Conservation (phyloP, 140 eudicot species). For the Flaveria floridana region DNA sequence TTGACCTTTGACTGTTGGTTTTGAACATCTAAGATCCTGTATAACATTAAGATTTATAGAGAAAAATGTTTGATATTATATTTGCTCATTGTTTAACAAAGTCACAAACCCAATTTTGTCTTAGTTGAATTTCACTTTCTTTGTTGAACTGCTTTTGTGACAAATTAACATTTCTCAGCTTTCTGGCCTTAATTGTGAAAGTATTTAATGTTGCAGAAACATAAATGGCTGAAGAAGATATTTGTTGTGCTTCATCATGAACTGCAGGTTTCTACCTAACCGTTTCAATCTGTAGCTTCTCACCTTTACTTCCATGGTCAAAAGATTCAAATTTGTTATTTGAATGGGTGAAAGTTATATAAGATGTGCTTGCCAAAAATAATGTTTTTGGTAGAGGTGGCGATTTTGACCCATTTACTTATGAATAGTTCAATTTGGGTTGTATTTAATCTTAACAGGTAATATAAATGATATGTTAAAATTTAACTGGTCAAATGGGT, state of each 20-base stretch:
- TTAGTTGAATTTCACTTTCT: neutral
- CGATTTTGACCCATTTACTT: neutral
- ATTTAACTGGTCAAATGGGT: too few species aligned
- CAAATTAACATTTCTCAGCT: neutral
- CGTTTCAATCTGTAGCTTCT: neutral
- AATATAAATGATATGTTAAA: too few species aligned
- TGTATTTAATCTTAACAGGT: too few species aligned
- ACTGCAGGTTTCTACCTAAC: slow-evolving; percentile 54
- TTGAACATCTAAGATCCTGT: neutral
- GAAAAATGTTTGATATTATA: neutral
- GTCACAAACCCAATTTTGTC: too few species aligned
- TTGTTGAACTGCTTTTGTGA: neutral
- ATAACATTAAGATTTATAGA: neutral
- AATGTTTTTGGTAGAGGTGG: neutral
- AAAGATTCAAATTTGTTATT: neutral
- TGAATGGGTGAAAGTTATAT: too few species aligned
- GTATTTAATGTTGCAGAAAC: slow-evolving; percentile 54
- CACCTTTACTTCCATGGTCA: neutral
- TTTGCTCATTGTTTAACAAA: too few species aligned
- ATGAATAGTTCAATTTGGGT: too few species aligned
- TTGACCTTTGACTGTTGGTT: neutral
- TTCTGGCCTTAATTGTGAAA: slow-evolving; percentile 15
- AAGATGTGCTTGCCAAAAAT: neutral
- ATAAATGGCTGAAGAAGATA: slow-evolving; percentile 69
- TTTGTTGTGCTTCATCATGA: slow-evolving; percentile 90